A percentile compares a stretch with the other conserved stretches of the same genome.
phyloP scores from a whole-genome alignment of 2,329 filamentous ascomycete genomes.

The Pseudocercospora musae region DNA sequence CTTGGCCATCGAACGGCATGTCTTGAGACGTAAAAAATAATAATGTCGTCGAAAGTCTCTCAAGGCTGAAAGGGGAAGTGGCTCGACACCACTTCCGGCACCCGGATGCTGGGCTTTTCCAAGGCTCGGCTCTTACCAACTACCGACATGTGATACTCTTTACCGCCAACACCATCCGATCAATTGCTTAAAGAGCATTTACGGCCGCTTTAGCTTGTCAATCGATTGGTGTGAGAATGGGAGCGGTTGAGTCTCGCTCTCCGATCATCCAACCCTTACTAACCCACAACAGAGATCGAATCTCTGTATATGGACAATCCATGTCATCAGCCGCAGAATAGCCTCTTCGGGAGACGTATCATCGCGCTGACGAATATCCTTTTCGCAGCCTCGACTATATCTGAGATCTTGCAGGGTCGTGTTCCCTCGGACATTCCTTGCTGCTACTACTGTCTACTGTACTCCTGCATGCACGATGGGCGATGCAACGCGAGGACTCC shows the following conservation, averaged over 20 bases:
- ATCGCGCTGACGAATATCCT: neutral
- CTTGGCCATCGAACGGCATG: neutral
- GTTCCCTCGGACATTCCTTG: neutral
- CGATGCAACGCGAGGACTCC: too few species aligned
- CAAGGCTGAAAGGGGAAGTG: neutral
- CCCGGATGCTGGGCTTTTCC: neutral
- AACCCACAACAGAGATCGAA: neutral
- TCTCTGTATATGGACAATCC: neutral
- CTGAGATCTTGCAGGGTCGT: neutral
- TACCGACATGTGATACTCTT: neutral
- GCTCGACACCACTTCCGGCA: neutral
- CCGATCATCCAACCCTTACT: neutral
- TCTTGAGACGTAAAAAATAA: neutral
- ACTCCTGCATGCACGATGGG: too few species aligned
- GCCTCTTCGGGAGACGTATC: neutral
- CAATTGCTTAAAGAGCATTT: neutral
- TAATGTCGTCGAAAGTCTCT: neutral
- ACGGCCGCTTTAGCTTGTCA: neutral
- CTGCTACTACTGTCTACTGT: too few species aligned
- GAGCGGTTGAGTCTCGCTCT: neutral
- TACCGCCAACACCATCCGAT: neutral
- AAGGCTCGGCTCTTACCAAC: neutral
- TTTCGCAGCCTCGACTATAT: neutral
- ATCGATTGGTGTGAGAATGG: neutral
- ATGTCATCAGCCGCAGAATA: neutral